These are phyloP conservation scores for Allomyces arbusculus DNA, from an alignment of 192 early-diverging fungal species.

Conservation along the genomic window DNA sequence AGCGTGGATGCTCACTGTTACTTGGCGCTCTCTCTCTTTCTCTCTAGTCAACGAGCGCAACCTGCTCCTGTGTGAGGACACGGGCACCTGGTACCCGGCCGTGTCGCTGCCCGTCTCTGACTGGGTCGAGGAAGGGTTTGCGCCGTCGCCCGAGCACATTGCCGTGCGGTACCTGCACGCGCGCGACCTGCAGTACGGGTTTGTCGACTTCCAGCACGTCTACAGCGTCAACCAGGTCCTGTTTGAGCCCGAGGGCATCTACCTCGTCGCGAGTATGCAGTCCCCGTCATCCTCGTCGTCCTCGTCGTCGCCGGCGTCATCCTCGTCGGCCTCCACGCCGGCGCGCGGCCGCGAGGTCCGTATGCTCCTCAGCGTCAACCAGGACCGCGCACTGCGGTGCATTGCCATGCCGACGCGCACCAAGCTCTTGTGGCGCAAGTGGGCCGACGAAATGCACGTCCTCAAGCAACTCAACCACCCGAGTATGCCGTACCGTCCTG, in stretches of 20 bases:
- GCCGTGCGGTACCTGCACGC: too few relatives aligned
- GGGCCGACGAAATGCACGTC: neutral
- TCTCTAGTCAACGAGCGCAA: neutral
- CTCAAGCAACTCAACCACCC: neutral
- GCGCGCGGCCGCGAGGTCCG: neutral
- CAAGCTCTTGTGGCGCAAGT: neutral
- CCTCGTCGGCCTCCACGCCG: too few relatives aligned
- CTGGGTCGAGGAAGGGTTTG: neutral
- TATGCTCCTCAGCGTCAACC: neutral
- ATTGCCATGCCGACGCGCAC: neutral
- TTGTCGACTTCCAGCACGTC: neutral
- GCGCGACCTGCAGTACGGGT: neutral
- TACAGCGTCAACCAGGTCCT: neutral
- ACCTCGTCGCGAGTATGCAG: too few relatives aligned
- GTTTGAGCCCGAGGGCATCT: neutral
- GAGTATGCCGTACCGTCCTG: neutral
- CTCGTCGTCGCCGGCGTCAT: too few relatives aligned
- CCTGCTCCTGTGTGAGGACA: neutral
- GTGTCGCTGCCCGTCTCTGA: neutral
- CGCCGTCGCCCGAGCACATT: neutral
- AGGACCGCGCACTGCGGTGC: neutral
- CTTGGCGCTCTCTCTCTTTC: too few relatives aligned
- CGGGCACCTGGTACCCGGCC: neutral
- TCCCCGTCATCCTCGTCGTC: too few relatives aligned
- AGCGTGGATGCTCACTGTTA: too few relatives aligned